Evolutionary conservation across 495 filamentous ascomycete genomes (phyloP), one percentile per base, ranked within the genome.

Genomic region (Melanomma pulvis-pyrius): DNA sequence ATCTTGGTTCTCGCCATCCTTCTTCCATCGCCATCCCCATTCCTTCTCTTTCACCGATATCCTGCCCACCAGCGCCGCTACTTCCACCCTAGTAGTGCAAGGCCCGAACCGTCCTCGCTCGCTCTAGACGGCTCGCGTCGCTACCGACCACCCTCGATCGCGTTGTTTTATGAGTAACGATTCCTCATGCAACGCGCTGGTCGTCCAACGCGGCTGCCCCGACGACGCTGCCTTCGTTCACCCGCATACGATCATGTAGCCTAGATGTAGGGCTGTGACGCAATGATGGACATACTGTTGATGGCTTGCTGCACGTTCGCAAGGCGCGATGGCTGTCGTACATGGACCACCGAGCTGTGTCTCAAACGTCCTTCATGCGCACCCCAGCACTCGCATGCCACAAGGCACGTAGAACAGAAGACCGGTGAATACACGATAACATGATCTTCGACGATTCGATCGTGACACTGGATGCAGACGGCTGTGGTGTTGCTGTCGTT

Each of bases 181-280:
- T 44, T n/a, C 17, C 39, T 44, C 39, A 17, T 11, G n/a, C 39
- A 44, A 6, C 17, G n/a, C 39, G 30, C 30, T 34, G 30, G 30
- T 34, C 30, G 5, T 34, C 39, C 39, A 44, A 34, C 30, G 39
- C n/a, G 17, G 8, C 39, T 15, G 17, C 13, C 13, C 39, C 39
- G 8, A n/a, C n/a, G 3, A 44, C 39, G 17, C 39, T 11, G 9
- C 39, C 39, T 6, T 44, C 39, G 4, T 32, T 24, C 15, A n/a
- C 56, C 4, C 25, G 22, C 34, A 59, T 26, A 57, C 54, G 8
- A 39, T 25, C 5, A 57, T 57, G 39, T 21, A 59, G 39, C 56
- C 56, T 29, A 11, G 21, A 25, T 47, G 36, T 24, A 59, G 24
- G 56, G 39, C 56, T 46, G 24, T 46, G 56, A 34, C 22, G 39